Conservation (phyloP, 2,329 filamentous ascomycete species). For the Aspergillus uvarum region DNA sequence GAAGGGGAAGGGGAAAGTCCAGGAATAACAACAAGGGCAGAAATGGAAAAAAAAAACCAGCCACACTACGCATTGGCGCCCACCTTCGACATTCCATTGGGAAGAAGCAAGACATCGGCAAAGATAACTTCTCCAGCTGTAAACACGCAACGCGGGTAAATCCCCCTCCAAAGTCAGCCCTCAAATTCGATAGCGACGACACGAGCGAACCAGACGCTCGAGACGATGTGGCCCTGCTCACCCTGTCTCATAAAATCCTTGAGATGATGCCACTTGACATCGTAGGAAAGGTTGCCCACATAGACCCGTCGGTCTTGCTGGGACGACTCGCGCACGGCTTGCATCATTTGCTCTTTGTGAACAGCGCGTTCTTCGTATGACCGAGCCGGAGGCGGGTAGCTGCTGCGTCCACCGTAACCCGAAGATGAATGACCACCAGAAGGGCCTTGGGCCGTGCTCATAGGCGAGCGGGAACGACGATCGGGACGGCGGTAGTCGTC, state of each 20-base stretch:
- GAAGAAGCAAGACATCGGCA: conserved; percentile 98
- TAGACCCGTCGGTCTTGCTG: conserved; percentile 99
- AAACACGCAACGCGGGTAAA: conserved; percentile 24
- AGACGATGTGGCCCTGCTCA: conserved; percentile 52
- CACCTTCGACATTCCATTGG: conserved; percentile 99
- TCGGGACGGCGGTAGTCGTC: conserved; percentile 74
- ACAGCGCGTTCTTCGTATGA: conserved; percentile 79
- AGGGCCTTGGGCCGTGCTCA: conserved; percentile 69
- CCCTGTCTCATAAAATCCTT: conserved; percentile 99
- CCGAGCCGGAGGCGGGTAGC: conserved; percentile 63
- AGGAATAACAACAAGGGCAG: conserved; percentile 54
- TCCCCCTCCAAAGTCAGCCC: conserved; percentile 32
- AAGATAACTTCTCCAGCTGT: conserved; percentile 98
- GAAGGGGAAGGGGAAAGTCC: conserved; percentile 54
- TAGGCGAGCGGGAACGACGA: conserved; percentile 80
- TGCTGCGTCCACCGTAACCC: conserved; percentile 58
- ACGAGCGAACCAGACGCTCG: conserved; percentile 20
- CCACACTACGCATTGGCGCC: conserved; percentile 88
- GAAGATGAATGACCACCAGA: conserved; percentile 69
- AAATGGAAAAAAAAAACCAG: conserved; percentile 66
- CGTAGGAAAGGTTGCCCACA: conserved; percentile 97
- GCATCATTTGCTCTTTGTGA: conserved; percentile 95
- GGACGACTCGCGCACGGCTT: conserved; percentile 85
- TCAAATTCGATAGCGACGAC: conserved; percentile 22
- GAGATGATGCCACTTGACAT: conserved; percentile 99